A percentile compares a stretch with the other conserved stretches of the same genome.
These are phyloP conservation scores for Trichophyton simii DNA, from an alignment of 2,329 filamentous ascomycete genomes.

Conservation along the genomic window DNA sequence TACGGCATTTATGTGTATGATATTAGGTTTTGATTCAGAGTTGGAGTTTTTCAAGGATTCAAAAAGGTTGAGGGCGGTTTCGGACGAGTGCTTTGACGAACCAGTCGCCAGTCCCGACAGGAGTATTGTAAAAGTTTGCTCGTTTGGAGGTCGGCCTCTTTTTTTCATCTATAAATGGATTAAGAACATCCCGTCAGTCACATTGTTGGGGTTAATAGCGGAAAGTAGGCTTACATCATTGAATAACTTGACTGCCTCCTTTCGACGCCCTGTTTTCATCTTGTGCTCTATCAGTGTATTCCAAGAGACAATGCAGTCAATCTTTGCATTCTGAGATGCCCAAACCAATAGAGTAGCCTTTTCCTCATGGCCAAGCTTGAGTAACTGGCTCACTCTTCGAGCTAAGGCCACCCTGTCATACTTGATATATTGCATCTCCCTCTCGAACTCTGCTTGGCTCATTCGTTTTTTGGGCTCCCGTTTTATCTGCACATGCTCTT, in stretches of 20 bases:
- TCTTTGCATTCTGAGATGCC: constrained; percentile 49
- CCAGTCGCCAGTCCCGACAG: constrained; percentile 56
- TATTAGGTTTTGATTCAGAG: constrained; percentile 55
- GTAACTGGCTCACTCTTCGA: constrained; percentile 49
- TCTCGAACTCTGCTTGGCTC: constrained; percentile 28
- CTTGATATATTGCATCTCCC: constrained; percentile 49
- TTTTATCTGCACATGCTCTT: neutral
- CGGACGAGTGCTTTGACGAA: constrained; percentile 44
- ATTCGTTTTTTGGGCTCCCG: constrained; percentile 10
- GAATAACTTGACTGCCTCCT: constrained; percentile 63
- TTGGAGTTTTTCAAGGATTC: constrained; percentile 55
- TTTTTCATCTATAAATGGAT: constrained; percentile 70
- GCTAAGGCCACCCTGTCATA: constrained; percentile 61
- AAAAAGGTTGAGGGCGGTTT: constrained; percentile 63
- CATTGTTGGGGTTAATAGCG: neutral
- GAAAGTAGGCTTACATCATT: constrained; percentile 57
- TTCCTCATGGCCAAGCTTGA: constrained; percentile 48
- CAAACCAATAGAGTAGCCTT: constrained; percentile 59
- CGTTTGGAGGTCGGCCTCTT: constrained; percentile 64
- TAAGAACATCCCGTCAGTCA: constrained; percentile 7
- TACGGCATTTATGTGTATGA: constrained; percentile 80
- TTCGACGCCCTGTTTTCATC: constrained; percentile 48
- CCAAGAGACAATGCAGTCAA: constrained; percentile 65
- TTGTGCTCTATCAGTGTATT: constrained; percentile 69
- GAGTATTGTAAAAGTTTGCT: constrained; percentile 71